Evolutionary conservation across 1,284 basidiomycete species (phyloP).

Genomic region (Trichosporon ovoides): DNA sequence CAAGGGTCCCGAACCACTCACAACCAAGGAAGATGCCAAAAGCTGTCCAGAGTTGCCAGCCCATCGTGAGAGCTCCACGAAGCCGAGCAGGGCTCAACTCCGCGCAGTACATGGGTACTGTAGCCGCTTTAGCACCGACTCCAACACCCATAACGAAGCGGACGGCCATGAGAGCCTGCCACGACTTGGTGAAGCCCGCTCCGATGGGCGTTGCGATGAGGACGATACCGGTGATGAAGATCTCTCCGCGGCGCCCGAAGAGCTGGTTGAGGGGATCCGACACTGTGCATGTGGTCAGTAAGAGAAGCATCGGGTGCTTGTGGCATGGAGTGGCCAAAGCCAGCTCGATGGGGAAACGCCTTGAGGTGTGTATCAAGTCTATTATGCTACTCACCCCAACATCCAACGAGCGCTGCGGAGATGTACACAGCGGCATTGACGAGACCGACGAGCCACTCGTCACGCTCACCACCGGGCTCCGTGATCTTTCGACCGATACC

Average conservation of each 20-base stretch:
- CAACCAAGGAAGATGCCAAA: slow-evolving; percentile 34
- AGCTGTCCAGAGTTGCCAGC: slow-evolving; percentile 30
- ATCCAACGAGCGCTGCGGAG: slow-evolving; percentile 42
- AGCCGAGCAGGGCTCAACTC: slow-evolving; percentile 49
- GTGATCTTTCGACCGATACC: slow-evolving; percentile 49
- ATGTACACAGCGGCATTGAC: slow-evolving; percentile 72
- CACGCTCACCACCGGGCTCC: slow-evolving; percentile 7
- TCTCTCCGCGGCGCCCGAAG: slow-evolving; percentile 70
- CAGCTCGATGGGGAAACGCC: too few relatives aligned
- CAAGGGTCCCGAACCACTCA: too few relatives aligned
- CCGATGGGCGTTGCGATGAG: slow-evolving; percentile 37
- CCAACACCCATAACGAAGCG: slow-evolving; percentile 47
- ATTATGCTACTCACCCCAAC: slow-evolving; percentile 27
- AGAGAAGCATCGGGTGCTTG: background rate
- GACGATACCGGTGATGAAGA: slow-evolving; percentile 61
- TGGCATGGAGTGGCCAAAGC: too few relatives aligned
- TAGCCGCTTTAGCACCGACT: slow-evolving; percentile 49
- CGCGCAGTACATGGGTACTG: slow-evolving; percentile 49
- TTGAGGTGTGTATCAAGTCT: slow-evolving; percentile 3
- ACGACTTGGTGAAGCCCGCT: slow-evolving; percentile 56
- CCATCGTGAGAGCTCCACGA: slow-evolving; percentile 53
- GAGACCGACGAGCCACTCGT: slow-evolving; percentile 56
- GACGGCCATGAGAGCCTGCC: slow-evolving; percentile 52
- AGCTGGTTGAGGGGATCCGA: slow-evolving; percentile 65
- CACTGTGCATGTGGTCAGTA: slow-evolving; percentile 32